phyloP scores from a whole-genome alignment of 2,329 filamentous ascomycete species.

The Venturia aucupariae region DNA sequence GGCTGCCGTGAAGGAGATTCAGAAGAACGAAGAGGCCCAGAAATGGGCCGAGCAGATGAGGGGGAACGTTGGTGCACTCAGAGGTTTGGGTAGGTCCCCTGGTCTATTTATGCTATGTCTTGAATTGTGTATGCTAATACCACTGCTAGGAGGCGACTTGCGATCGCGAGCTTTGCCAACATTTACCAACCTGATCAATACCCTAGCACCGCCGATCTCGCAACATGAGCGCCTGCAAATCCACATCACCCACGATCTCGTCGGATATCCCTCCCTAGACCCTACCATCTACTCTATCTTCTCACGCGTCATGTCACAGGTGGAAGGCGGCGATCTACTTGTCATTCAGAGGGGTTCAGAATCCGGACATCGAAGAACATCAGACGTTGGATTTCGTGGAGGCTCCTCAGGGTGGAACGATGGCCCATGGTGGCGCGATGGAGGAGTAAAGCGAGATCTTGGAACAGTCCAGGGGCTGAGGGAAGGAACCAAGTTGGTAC shows the following conservation, averaged over 20 bases:
- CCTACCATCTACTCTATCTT: constrained; percentile 88
- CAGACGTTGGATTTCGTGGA: constrained; percentile 47
- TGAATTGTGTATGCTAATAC: background rate
- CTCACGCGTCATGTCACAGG: constrained; percentile 94
- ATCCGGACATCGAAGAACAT: constrained; percentile 58
- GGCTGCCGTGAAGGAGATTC: constrained; percentile 85
- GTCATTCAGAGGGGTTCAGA: constrained; percentile 92
- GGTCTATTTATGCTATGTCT: background rate
- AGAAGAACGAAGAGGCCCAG: constrained; percentile 92
- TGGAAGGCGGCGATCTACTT: constrained; percentile 89
- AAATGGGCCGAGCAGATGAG: constrained; percentile 92
- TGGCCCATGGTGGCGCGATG: constrained; percentile 90
- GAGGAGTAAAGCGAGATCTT: constrained; percentile 60
- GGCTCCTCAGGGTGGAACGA: constrained; percentile 63
- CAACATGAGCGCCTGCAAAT: constrained; percentile 95
- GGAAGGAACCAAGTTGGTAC: constrained; percentile 84
- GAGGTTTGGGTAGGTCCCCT: constrained; percentile 56
- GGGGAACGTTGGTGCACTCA: constrained; percentile 74
- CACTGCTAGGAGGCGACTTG: constrained; percentile 60
- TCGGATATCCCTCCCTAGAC: constrained; percentile 89
- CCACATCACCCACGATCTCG: constrained; percentile 92
- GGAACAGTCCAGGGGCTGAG: constrained; percentile 69
- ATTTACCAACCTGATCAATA: constrained; percentile 90
- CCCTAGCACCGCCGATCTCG: constrained; percentile 89
- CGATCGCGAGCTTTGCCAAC: constrained; percentile 71